phyloP scores from a whole-genome alignment of 164 flowering plant species.

The Piper longum region DNA sequence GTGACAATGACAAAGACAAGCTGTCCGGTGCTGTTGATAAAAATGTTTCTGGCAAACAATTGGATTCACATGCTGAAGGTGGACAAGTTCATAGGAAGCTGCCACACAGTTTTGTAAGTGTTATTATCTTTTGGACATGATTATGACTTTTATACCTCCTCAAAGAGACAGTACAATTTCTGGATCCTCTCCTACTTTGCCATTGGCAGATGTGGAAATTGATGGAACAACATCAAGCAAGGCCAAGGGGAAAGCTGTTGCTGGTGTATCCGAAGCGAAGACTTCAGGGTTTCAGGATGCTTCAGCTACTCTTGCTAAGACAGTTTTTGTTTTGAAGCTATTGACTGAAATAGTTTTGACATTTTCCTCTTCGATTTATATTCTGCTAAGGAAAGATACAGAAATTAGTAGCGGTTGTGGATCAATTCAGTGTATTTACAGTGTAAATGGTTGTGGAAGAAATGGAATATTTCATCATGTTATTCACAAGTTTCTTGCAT shows the following conservation, averaged over 20 bases:
- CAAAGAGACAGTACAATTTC: background rate
- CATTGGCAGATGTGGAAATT: conserved; percentile 49
- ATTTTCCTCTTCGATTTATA: conserved; percentile 70
- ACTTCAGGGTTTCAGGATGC: conserved; percentile 33
- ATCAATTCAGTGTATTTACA: conserved; percentile 14
- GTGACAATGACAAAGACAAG: conserved; percentile 30
- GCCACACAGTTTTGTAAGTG: conserved; percentile 67
- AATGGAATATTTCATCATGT: conserved; percentile 73
- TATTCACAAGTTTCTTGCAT: conserved; percentile 55
- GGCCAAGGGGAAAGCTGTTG: conserved; percentile 52
- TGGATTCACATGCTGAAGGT: conserved; percentile 52
- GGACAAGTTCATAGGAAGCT: conserved; percentile 63
- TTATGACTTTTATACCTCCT: conserved; percentile 34
- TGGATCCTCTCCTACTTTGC: conserved; percentile 23
- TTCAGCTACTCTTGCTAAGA: conserved; percentile 68
- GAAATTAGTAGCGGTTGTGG: conserved; percentile 50
- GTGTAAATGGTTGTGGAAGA: conserved; percentile 33
- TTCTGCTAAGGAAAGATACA: conserved; percentile 58
- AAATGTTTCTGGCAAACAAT: conserved; percentile 36
- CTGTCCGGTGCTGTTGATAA: conserved; percentile 40
- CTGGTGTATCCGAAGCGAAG: conserved; percentile 52
- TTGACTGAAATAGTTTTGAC: conserved; percentile 79
- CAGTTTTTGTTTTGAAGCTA: conserved; percentile 76
- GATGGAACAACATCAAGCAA: conserved; percentile 48
- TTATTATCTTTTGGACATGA: conserved; percentile 70